Base-by-base conservation (phyloP, 31 red algal species). In the Odonthalia washingtoniensis region DNA sequence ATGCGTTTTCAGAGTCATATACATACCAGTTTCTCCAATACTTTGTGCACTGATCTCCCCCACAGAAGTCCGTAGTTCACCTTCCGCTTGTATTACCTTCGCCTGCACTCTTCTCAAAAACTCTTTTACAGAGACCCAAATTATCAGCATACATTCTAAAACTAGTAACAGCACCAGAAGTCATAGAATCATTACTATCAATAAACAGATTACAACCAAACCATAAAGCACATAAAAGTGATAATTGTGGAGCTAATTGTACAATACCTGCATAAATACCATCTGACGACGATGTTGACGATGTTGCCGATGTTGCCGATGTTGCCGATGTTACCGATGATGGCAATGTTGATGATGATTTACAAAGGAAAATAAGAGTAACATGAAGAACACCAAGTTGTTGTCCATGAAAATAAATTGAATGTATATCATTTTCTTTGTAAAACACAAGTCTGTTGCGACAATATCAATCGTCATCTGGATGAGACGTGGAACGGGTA, bases 1-100 rank as follows among this genome's bases (percentile, higher is more conserved):
- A 78, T 97, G 97, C n/a, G 97, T 99, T 81, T 99, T 99, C 77
- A 99, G 77, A n/a, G 97, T 99, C 97, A 99, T 99, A 83, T 99
- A 95, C 12, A 95, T 99, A 41, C 89, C 95, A 32, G 97, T 94
- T 79, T 99, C 97, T 26, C 97, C 97, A 72, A 99, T 95, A 67
- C 89, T 93, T 83, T 96, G 94, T 37, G 97, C 97, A 64, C 70
- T 89, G 36, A 99, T 87, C 6, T 94, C 97, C n/a, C 97, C 97
- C 3, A 99, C 97, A 3, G 97, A 91, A 62, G 97, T 95, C 3
- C 97, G 95, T 18, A 95, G 97, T 67, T 99, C 92, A 3, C 94
- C 85, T 38, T 77, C 72, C 0, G 90, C 89, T 14, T 70, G 53
- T 40, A 74, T 52, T 3, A 96, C 68, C 70, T 99, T 96, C 0